These are phyloP conservation scores for Piromyces finnis DNA, from an alignment of 192 early-diverging fungal genomes.

Conservation along the genomic window DNA sequence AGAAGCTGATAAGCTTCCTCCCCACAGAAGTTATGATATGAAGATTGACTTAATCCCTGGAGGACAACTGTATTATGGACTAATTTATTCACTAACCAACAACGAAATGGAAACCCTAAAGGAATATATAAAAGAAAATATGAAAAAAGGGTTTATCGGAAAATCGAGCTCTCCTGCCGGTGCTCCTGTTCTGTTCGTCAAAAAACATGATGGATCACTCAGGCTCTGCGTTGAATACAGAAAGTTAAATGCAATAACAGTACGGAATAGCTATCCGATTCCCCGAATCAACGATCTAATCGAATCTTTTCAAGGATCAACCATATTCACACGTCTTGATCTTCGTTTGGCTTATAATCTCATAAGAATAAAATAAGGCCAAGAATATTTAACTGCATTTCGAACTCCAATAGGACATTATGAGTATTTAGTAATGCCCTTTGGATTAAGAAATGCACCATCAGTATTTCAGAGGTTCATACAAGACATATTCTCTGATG, in stretches of 20 bases:
- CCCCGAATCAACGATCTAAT: slow-evolving; percentile 15
- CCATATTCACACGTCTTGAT: slow-evolving; percentile 13
- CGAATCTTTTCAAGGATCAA: neutral
- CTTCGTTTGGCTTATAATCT: no score
- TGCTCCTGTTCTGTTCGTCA: slow-evolving; percentile 13
- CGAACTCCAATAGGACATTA: neutral
- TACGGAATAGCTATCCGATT: slow-evolving; percentile 14
- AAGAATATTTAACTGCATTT: no score
- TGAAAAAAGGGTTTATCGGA: slow-evolving; percentile 6
- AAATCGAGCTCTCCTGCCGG: slow-evolving; percentile 4
- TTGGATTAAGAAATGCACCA: no score
- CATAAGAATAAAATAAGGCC: no score
- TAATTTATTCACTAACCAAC: no score
- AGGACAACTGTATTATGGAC: no score
- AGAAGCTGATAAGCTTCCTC: no score
- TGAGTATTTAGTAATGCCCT: slow-evolving; percentile 15
- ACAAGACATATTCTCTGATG: slow-evolving; percentile 9
- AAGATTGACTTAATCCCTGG: no score
- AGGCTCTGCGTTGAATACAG: slow-evolving; percentile 18
- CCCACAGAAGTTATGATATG: no score
- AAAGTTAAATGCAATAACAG: slow-evolving; percentile 12
- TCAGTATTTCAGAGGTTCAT: slow-evolving; percentile 17
- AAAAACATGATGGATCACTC: slow-evolving; percentile 15
- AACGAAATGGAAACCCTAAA: no score
- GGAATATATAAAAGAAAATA: slow-evolving; percentile 7